phyloP scores from a whole-genome alignment of 176 grass and related monocot genomes.

The Avena atlantica region DNA sequence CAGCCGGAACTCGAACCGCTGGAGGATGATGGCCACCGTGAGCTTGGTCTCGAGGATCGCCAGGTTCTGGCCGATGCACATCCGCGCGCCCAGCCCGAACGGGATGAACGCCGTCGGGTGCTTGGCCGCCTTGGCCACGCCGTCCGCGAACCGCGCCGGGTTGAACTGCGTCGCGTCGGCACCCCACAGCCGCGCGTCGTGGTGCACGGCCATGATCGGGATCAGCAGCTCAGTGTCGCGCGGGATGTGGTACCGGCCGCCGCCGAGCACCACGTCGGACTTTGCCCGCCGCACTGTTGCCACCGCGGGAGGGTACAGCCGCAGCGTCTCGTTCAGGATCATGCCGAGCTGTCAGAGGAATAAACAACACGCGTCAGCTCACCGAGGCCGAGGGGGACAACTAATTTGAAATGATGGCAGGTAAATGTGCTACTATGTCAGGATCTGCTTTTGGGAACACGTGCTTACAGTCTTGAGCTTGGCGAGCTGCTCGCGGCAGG shows the following conservation, averaged over 20 bases:
- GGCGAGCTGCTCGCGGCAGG: slow-evolving; percentile 77
- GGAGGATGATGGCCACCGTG: slow-evolving; percentile 82
- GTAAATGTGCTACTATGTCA: background rate
- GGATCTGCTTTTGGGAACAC: background rate
- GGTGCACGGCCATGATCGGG: slow-evolving; percentile 98
- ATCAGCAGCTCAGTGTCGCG: slow-evolving; percentile 88
- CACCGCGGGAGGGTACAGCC: slow-evolving; percentile 95
- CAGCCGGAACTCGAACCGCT: slow-evolving; percentile 82
- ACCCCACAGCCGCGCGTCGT: slow-evolving; percentile 82
- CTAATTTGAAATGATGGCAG: background rate
- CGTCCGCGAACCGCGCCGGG: slow-evolving; percentile 72
- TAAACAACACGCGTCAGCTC: slow-evolving; percentile 25
- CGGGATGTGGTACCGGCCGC: slow-evolving; percentile 70
- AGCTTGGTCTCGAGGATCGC: slow-evolving; percentile 93
- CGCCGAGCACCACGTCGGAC: slow-evolving; percentile 77
- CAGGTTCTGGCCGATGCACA: slow-evolving; percentile 99
- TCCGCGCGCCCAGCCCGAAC: slow-evolving; percentile 84
- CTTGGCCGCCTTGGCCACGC: slow-evolving; percentile 62
- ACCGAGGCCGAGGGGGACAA: background rate
- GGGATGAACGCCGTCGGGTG: slow-evolving; percentile 94
- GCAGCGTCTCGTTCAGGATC: slow-evolving; percentile 96
- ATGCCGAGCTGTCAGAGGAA: slow-evolving; percentile 68
- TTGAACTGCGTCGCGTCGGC: slow-evolving; percentile 89
- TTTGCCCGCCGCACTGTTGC: slow-evolving; percentile 90
- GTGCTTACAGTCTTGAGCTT: slow-evolving; percentile 87